Evolutionary conservation across 2,329 filamentous ascomycete genomes (phyloP).

Genomic region (Helicocarpus griseus): DNA sequence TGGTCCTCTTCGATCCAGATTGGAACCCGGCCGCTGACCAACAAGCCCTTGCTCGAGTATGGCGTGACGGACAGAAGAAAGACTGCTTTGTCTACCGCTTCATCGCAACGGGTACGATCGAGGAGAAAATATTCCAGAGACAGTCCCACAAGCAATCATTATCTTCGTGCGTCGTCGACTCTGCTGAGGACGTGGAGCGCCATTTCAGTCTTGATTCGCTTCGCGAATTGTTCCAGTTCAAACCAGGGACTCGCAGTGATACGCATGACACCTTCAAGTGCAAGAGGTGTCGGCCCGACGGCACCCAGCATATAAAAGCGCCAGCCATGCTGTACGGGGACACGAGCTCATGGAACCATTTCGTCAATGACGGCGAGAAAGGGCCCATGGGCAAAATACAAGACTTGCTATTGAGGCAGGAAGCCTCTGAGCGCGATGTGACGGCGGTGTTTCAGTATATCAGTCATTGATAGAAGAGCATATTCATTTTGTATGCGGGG

Average conservation of each 20-base stretch:
- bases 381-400: slow-evolving; percentile 71
- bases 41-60: slow-evolving; percentile 91
- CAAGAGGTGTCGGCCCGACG: slow-evolving; percentile 83
- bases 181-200: slow-evolving; percentile 90
- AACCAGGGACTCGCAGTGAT: slow-evolving; percentile 73
- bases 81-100: slow-evolving; percentile 99
- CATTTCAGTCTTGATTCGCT: slow-evolving; percentile 90
- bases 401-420: slow-evolving; percentile 81
- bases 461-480: slow-evolving; percentile 53
- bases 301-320: slow-evolving; percentile 78
- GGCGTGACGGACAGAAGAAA: slow-evolving; percentile 98
- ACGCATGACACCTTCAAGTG: slow-evolving; percentile 99
- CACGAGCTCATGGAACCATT: slow-evolving; percentile 99
- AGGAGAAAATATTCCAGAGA: slow-evolving; percentile 98
- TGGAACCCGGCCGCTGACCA: slow-evolving; percentile 98
- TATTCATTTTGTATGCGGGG: neutral
- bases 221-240: slow-evolving; percentile 89
- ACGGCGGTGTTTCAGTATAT: slow-evolving; percentile 98
- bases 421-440: slow-evolving; percentile 66
- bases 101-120: slow-evolving; percentile 93
- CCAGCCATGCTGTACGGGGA: slow-evolving; percentile 95
- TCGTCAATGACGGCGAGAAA: slow-evolving; percentile 62
- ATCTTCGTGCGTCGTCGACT: slow-evolving; percentile 92
- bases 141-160: slow-evolving; percentile 97
- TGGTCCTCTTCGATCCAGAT: slow-evolving; percentile 92